These are phyloP conservation scores for Neurospora sp. DNA, from an alignment of 495 filamentous ascomycete species.

Conservation along the genomic window DNA sequence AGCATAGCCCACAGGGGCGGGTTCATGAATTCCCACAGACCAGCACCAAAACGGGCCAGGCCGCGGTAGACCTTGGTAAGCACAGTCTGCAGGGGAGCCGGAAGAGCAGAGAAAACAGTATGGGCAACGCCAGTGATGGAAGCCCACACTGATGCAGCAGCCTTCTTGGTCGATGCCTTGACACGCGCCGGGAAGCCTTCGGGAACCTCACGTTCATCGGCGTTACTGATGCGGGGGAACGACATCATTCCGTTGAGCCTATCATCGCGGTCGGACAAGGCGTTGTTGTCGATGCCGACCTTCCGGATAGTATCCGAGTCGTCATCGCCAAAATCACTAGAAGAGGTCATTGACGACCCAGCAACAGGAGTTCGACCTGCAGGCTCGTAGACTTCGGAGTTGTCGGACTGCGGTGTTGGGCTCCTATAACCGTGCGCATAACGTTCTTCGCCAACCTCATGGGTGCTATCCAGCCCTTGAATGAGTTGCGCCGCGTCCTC, in stretches of 20 bases:
- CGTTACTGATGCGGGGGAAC: slow-evolving; percentile 33
- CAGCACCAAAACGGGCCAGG: slow-evolving; percentile 45
- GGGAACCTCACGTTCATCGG: slow-evolving; percentile 23
- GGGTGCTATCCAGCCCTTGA: slow-evolving; percentile 18
- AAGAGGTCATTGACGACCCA: slow-evolving; percentile 28
- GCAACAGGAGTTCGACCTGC: slow-evolving; percentile 37
- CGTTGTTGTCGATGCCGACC: slow-evolving; percentile 2
- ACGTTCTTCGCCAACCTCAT: slow-evolving; percentile 15
- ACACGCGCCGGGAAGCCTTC: slow-evolving; percentile 22
- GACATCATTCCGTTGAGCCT: slow-evolving; percentile 28
- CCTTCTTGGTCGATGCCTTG: slow-evolving; percentile 6
- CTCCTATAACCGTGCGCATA: slow-evolving; percentile 4
- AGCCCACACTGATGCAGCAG: slow-evolving; percentile 20
- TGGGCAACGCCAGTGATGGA: slow-evolving; percentile 23
- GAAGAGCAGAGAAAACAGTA: slow-evolving; percentile 36
- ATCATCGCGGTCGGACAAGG: slow-evolving; percentile 6
- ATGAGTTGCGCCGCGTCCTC: slow-evolving; percentile 17
- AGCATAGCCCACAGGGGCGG: slow-evolving; percentile 98
- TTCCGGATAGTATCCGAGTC: slow-evolving; percentile 14
- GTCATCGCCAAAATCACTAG: slow-evolving; percentile 35
- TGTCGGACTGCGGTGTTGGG: slow-evolving; percentile 22
- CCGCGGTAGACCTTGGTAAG: slow-evolving; percentile 35
- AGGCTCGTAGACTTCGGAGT: slow-evolving; percentile 32
- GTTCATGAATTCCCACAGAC: slow-evolving; percentile 92
- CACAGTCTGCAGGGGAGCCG: slow-evolving; percentile 44